Evolutionary conservation across 768 basidiomycete species (phyloP).

Genomic region (Calocera viscosa): DNA sequence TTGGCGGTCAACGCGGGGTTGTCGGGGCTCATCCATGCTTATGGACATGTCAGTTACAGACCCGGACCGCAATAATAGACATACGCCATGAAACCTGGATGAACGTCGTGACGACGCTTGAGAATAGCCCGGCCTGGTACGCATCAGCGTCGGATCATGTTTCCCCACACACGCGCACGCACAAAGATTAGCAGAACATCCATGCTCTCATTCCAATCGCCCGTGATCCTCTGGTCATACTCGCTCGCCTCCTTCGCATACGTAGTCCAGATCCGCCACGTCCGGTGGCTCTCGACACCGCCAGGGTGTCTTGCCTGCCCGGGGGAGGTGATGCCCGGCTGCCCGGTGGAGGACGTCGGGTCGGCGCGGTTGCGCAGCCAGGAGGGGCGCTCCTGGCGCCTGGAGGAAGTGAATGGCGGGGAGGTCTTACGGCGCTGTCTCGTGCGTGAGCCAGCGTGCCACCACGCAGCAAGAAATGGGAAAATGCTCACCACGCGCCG

Average conservation of each 20-base stretch:
- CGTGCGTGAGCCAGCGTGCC: no score
- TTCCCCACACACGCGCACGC: background rate
- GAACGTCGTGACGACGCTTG: background rate
- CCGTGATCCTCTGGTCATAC: background rate
- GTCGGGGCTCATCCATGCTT: constrained; percentile 1
- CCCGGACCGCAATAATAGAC: background rate
- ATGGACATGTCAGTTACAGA: background rate
- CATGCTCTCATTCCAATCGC: constrained; percentile 7
- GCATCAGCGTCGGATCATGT: background rate
- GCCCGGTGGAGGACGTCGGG: background rate
- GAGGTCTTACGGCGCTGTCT: background rate
- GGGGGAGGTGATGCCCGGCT: background rate
- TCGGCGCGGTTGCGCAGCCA: background rate
- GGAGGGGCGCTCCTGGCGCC: background rate
- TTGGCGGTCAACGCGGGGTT: background rate
- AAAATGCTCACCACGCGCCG: background rate
- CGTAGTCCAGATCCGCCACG: background rate
- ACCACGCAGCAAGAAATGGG: no score
- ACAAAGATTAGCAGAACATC: background rate
- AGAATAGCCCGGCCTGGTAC: background rate
- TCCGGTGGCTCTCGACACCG: background rate
- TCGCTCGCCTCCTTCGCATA: constrained; percentile 8
- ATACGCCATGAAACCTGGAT: background rate
- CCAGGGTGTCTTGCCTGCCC: background rate
- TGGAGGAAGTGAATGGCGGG: background rate